Conservation (phyloP, 768 basidiomycete species). For the Mrakia blollopis region DNA sequence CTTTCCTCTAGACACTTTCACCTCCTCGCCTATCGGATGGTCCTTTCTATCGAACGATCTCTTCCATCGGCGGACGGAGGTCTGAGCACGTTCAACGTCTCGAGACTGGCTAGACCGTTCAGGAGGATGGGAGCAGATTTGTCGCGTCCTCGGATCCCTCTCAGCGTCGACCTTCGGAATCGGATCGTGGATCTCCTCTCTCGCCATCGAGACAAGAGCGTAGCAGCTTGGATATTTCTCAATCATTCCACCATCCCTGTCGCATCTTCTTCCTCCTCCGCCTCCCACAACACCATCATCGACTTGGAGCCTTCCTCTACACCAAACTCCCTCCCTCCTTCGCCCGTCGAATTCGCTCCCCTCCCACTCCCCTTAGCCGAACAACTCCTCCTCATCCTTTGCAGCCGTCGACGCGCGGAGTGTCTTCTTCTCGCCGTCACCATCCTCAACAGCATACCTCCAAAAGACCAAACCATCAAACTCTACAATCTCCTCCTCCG, state of each 20-base stretch:
- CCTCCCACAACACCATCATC: neutral
- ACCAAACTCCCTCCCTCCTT: neutral
- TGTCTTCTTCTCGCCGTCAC: neutral
- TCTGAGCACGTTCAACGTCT: neutral
- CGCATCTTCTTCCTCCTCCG: neutral
- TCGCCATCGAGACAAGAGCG: neutral
- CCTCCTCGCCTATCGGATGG: conserved; percentile 4
- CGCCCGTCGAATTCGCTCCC: neutral
- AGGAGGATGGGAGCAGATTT: neutral
- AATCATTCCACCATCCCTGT: neutral
- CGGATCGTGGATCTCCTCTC: neutral
- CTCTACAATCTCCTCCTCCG: conserved; percentile 9
- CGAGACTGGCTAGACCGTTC: neutral
- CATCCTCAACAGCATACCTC: neutral
- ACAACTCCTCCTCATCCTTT: conserved; percentile 6
- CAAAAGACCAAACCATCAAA: neutral
- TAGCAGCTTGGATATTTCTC: neutral
- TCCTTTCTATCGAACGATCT: neutral
- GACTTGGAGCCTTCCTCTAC: neutral
- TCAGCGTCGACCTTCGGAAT: neutral
- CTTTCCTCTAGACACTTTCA: conserved; percentile 7
- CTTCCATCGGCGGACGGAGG: too few relatives aligned
- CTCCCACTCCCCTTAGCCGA: neutral
- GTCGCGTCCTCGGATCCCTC: neutral
- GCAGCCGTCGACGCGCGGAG: too few relatives aligned